A percentile compares a stretch with the other conserved stretches of the same genome.
Evolutionary conservation across 371 early-diverging fungal genomes (phyloP).

Genomic region (Funneliformis caledonium): DNA sequence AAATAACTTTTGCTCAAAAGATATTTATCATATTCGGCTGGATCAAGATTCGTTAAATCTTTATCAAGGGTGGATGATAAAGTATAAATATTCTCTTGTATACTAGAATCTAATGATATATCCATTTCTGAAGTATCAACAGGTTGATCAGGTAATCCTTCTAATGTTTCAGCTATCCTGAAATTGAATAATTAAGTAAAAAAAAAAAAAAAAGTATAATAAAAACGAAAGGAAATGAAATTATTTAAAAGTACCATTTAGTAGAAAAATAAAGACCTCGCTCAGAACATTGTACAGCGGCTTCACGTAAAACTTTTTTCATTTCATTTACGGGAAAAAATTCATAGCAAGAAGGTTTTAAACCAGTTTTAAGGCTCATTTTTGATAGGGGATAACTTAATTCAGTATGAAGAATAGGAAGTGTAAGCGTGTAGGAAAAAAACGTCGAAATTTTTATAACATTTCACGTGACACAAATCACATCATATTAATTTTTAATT

Average conservation of each 20-base stretch:
- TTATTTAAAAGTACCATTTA: conserved; percentile 28
- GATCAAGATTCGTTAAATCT: not conserved
- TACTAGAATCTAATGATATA: not conserved
- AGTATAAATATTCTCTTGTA: not conserved
- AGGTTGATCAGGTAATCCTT: not conserved
- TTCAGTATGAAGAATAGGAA: too few relatives aligned
- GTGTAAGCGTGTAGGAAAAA: too few relatives aligned
- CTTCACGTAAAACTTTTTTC: conserved; percentile 5
- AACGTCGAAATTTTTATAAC: too few relatives aligned
- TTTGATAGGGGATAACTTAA: not conserved
- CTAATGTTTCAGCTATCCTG: conserved; percentile 38
- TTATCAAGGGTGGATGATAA: not conserved
- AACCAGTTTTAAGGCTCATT: not conserved
- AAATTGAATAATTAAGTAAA: not conserved
- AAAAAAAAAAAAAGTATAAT: not conserved
- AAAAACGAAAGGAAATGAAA: not conserved
- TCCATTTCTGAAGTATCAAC: not conserved
- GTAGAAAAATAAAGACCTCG: conserved; percentile 39
- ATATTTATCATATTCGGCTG: conserved; percentile 58
- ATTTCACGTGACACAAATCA: too few relatives aligned
- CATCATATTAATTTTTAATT: too few relatives aligned
- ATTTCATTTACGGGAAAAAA: conserved; percentile 1
- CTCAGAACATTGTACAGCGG: conserved; percentile 21
- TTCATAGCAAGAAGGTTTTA: not conserved
- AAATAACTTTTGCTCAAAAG: conserved; percentile 74